Evolutionary conservation across 75 land plant genomes (phyloP).

Genomic region (Ceratopteris richardii): DNA sequence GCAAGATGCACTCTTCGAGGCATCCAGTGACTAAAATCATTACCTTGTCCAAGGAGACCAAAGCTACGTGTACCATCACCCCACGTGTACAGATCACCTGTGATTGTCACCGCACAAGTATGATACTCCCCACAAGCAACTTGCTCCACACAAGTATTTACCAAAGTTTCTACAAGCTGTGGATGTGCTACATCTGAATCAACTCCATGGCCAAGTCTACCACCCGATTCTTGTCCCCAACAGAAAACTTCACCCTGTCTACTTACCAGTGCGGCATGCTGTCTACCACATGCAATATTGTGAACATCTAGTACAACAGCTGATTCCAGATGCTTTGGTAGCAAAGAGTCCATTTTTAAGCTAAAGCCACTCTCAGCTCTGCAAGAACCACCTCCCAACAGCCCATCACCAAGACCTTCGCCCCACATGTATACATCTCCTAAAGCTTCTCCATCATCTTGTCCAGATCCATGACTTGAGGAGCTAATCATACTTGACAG

Average conservation of each 20-base stretch:
- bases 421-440: constrained; percentile 93
- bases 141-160: constrained; percentile 54
- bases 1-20: constrained; percentile 67
- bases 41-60: constrained; percentile 80
- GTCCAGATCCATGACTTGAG: constrained; percentile 87
- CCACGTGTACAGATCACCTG: constrained; percentile 85
- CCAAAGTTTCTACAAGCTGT: constrained; percentile 64
- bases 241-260: constrained; percentile 82
- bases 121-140: constrained; percentile 85
- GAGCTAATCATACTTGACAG: constrained; percentile 85
- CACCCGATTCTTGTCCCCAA: constrained; percentile 86
- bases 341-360: constrained; percentile 52
- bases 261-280: constrained; percentile 73
- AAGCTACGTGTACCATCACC: constrained; percentile 75
- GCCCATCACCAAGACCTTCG: constrained; percentile 72
- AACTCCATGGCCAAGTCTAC: constrained; percentile 85
- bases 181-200: constrained; percentile 82
- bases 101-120: constrained; percentile 73
- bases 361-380: constrained; percentile 38
- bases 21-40: constrained; percentile 76
- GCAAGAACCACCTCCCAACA: constrained; percentile 54
- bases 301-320: constrained; percentile 78
- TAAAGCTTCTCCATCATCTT: constrained; percentile 82
- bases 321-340: constrained; percentile 72
- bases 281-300: constrained; percentile 74